These are phyloP conservation scores for Wickerhamiella spandovensis DNA, from an alignment of 805 yeast genomes.

Conservation along the genomic window DNA sequence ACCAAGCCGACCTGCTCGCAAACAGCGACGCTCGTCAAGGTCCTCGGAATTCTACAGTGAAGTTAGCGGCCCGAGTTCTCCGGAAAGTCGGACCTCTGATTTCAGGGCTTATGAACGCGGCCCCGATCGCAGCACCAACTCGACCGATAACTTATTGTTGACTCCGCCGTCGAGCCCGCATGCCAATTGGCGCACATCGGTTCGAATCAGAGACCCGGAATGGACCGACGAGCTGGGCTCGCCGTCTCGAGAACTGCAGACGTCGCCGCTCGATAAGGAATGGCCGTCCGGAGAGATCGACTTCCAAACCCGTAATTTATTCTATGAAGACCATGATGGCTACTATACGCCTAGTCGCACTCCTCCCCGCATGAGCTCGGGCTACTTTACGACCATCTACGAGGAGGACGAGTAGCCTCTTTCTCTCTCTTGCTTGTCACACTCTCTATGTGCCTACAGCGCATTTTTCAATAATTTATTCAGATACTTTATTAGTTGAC, in stretches of 20 bases:
- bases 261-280: background rate
- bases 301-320: background rate
- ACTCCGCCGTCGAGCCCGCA: background rate
- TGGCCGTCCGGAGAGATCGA: background rate
- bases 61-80: no score
- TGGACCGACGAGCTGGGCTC: background rate
- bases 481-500: no score
- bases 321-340: constrained; percentile 1
- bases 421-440: no score
- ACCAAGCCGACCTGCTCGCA: background rate
- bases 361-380: background rate
- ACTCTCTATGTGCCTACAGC: no score
- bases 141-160: background rate
- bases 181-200: background rate
- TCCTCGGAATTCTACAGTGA: no score
- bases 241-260: background rate
- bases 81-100: no score
- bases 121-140: no score
- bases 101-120: no score
- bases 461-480: no score
- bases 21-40: no score
- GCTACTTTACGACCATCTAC: background rate
- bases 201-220: background rate
- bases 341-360: background rate
- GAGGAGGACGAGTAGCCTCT: background rate